Percentiles rank a stretch among this genome's conserved stretches.
These are phyloP conservation scores for Craterostigma plantagineum DNA, from an alignment of 257 asterid genomes.

Conservation along the genomic window DNA sequence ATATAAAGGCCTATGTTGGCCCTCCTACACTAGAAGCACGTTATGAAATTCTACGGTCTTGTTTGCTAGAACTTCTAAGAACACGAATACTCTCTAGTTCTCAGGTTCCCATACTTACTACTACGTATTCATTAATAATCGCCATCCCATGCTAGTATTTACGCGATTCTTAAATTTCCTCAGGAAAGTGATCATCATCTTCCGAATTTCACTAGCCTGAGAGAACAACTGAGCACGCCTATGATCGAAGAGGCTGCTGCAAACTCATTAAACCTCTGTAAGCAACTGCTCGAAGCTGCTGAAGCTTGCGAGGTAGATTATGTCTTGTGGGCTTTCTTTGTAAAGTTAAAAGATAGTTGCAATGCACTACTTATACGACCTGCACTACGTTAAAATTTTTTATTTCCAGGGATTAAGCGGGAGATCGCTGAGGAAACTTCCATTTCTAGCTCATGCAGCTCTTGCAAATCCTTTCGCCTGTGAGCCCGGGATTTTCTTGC, in stretches of 20 bases:
- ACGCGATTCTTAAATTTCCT: conserved; percentile 9
- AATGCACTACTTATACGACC: not conserved
- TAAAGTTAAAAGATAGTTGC: not conserved
- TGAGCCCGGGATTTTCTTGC: conserved; percentile 45
- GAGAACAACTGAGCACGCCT: conserved; percentile 27
- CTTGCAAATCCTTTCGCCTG: conserved; percentile 43
- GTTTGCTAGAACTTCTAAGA: conserved; percentile 70
- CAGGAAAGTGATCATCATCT: conserved; percentile 30
- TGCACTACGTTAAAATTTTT: not conserved
- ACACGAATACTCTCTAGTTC: conserved; percentile 55
- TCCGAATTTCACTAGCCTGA: conserved; percentile 44
- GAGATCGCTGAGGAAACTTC: conserved; percentile 87
- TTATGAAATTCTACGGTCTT: conserved; percentile 79
- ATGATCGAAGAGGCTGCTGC: conserved; percentile 18
- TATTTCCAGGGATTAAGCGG: conserved; percentile 86
- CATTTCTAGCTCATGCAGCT: conserved; percentile 84
- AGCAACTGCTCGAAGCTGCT: conserved; percentile 62
- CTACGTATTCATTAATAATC: too few species aligned
- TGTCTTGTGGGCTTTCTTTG: conserved; percentile 2
- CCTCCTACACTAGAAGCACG: conserved; percentile 98
- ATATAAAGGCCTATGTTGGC: conserved; percentile 91
- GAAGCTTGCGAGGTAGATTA: conserved; percentile 72
- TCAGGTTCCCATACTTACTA: conserved; percentile 18
- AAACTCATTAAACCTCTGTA: conserved; percentile 18
- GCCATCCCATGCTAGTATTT: not conserved